Base-by-base conservation (phyloP, 2,329 filamentous ascomycete genomes). In the Magnaporthiopsis incrustans region DNA sequence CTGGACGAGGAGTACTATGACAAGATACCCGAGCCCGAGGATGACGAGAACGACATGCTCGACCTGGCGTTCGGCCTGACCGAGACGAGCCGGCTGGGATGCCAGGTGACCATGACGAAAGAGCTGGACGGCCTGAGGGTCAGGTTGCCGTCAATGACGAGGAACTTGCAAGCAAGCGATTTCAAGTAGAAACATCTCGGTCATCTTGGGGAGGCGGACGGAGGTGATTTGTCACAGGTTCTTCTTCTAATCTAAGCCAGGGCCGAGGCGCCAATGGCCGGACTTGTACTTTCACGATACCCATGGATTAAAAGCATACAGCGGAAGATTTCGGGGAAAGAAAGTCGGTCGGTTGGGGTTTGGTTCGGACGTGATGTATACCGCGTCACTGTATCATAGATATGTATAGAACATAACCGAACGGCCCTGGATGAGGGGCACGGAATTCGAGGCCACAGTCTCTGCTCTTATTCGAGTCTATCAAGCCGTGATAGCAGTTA, bases 151-250 rank as follows among this genome's bases (percentile, higher is more conserved):
- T 87, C 87, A 53, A 97, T 97, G 92, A 98, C 95, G 68, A 84
- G 95, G 75, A 99, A 99, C 73, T 72, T 99, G 77, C 95, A 99
- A 78, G 91, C 92, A 18, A 96, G 91, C 76, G 95, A 99, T 77
- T 99, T 99, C 71, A 79, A 81, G 72, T 74, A 65, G 3, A 67
- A 66, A 33, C 57, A 2, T 6, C 1, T 1, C 18, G 18, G 2
- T n/a, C 44, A n/a, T 11, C 18, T 7, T 53, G 44, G 18, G 18
- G 22, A 18, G 44, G 44, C n/a, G 3, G 6, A 8, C 18, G 44
- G 22, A 53, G 18, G 18, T 18, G 18, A 11, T 1, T 14, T 53
- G 6, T n/a, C 8, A 10, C 22, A 5, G 1, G 3, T 30, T 5
- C 5, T 53, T 14, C 22, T 53, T 53, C 6, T 53, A 53, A 53